These are phyloP conservation scores for Endoconidiophora laricicola DNA, from an alignment of 2,329 filamentous ascomycete species.

Conservation along the genomic window DNA sequence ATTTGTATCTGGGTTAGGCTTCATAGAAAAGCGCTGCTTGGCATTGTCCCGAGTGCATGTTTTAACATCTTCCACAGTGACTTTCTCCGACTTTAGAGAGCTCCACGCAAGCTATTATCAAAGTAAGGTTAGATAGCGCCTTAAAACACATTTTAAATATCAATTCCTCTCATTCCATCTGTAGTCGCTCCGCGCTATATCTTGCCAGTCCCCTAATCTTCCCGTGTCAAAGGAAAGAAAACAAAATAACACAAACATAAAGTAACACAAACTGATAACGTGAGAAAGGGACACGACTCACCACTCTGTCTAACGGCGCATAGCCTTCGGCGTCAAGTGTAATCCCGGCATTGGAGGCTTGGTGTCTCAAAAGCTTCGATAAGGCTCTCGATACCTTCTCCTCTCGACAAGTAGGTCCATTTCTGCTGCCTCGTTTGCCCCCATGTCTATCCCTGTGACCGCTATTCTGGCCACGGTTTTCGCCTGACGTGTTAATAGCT, in stretches of 20 bases:
- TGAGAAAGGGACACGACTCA: constrained; percentile 24
- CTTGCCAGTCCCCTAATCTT: not conserved
- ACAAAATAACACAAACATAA: not conserved
- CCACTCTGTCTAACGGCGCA: constrained; percentile 40
- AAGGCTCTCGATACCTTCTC: constrained; percentile 36
- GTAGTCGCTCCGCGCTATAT: not conserved
- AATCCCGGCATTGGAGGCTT: constrained; percentile 39
- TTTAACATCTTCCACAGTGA: constrained; percentile 60
- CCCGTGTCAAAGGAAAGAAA: not conserved
- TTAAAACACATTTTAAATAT: no score
- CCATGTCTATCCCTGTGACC: constrained; percentile 18
- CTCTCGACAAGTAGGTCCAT: constrained; percentile 23
- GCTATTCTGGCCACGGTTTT: constrained; percentile 15
- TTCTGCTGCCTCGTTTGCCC: constrained; percentile 15
- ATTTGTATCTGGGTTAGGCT: constrained; percentile 21
- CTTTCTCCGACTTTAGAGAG: constrained; percentile 48
- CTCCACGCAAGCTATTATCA: constrained; percentile 32
- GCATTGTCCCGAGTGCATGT: constrained; percentile 56
- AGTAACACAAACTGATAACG: not conserved
- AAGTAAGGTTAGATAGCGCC: not conserved
- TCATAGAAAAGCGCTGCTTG: constrained; percentile 80
- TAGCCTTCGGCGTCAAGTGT: constrained; percentile 42
- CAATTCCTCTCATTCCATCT: not conserved
- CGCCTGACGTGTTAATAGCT: no score
- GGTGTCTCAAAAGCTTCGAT: constrained; percentile 37